Conservation (phyloP, 805 yeast genomes). For the Ogataea sp. region DNA sequence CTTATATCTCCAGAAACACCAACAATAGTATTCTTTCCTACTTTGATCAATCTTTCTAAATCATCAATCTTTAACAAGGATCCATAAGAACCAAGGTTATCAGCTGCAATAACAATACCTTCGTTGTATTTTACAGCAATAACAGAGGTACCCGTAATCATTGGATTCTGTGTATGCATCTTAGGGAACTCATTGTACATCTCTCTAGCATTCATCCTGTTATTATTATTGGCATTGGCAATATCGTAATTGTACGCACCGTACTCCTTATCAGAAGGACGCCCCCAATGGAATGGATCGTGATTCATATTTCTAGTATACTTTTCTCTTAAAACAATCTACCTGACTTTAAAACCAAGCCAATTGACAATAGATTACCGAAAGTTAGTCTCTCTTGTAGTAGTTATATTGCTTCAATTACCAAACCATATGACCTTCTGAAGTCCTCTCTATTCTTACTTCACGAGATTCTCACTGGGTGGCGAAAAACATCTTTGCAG, state of each 20-base stretch:
- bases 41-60: constrained; percentile 75
- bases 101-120: constrained; percentile 94
- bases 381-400: too few relatives aligned
- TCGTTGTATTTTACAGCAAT: constrained; percentile 82
- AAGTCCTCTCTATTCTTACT: too few relatives aligned
- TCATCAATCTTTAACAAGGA: constrained; percentile 81
- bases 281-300: constrained; percentile 93
- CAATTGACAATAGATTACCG: too few relatives aligned
- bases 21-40: constrained; percentile 81
- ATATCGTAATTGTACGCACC: constrained; percentile 74
- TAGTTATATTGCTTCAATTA: too few relatives aligned
- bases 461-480: too few relatives aligned
- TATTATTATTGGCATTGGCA: constrained; percentile 45
- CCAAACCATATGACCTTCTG: too few relatives aligned
- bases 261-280: constrained; percentile 77
- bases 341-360: too few relatives aligned
- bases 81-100: constrained; percentile 88
- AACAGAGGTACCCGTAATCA: constrained; percentile 94
- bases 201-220: constrained; percentile 6
- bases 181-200: constrained; percentile 46
- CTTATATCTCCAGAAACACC: constrained; percentile 94
- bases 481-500: too few relatives aligned
- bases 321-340: too few relatives aligned
- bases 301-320: too few relatives aligned
- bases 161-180: constrained; percentile 88